Conservation (phyloP, 2,329 filamentous ascomycete species). For the Ceratocystis destructans region DNA sequence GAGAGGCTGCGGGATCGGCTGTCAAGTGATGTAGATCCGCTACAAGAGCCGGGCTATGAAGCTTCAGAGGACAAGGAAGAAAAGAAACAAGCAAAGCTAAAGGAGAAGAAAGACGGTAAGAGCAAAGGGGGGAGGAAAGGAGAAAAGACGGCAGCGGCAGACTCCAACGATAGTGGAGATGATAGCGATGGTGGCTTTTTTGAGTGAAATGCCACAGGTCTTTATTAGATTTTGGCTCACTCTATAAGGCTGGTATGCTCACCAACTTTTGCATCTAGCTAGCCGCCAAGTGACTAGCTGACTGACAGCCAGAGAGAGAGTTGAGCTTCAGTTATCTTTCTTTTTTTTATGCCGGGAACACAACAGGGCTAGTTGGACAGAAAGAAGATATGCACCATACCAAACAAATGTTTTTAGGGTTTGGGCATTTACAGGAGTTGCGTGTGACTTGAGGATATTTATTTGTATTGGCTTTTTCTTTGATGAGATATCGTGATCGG, state of each 20-base stretch:
- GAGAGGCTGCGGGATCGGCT: constrained; percentile 42
- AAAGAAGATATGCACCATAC: neutral
- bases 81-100: constrained; percentile 15
- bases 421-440: constrained; percentile 17
- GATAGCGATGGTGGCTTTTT: constrained; percentile 48
- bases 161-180: constrained; percentile 30
- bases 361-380: neutral
- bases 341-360: no score
- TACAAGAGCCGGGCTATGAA: constrained; percentile 19
- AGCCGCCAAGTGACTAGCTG: neutral
- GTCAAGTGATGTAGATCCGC: constrained; percentile 23
- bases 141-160: constrained; percentile 21
- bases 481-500: neutral
- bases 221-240: neutral
- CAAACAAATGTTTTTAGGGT: neutral
- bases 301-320: no score
- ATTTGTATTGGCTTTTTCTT: neutral
- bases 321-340: no score
- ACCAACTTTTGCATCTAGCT: neutral
- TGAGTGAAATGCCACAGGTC: constrained; percentile 27
- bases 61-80: constrained; percentile 21
- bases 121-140: constrained; percentile 27
- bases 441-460: neutral
- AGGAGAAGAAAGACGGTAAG: constrained; percentile 26
- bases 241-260: neutral